Conservation (phyloP, 1,284 basidiomycete species). For the Ustilago nuda region DNA sequence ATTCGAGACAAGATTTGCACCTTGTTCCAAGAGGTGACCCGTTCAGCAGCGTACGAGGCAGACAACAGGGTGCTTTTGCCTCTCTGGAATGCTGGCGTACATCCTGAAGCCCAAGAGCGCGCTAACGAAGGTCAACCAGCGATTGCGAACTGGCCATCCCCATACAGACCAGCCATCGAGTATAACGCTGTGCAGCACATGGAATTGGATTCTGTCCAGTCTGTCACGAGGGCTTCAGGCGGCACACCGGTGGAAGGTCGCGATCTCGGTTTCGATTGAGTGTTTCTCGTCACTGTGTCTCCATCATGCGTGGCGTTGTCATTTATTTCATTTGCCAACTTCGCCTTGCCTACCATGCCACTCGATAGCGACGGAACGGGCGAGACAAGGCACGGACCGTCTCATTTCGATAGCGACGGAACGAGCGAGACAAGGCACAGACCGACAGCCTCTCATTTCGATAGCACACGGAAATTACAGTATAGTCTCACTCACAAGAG, state of each 20-base stretch:
- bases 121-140: not conserved
- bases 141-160: not conserved
- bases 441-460: conserved; percentile 5
- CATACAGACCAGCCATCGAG: not conserved
- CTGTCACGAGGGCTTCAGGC: no score
- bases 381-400: conserved; percentile 3
- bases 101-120: not conserved
- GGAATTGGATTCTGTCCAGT: not conserved
- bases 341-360: no score
- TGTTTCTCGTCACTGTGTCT: no score
- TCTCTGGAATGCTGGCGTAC: not conserved
- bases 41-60: not conserved
- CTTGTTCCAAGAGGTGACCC: not conserved
- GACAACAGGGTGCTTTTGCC: conserved; percentile 1
- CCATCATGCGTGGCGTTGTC: no score
- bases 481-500: no score
- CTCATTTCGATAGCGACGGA: conserved; percentile 2
- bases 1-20: not conserved
- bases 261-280: no score
- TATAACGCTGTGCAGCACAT: not conserved
- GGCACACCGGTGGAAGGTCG: no score
- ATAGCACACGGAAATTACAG: not conserved
- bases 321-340: no score
- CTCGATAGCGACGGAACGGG: conserved; percentile 6
- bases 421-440: not conserved